Conservation (phyloP, 345 rosid genomes). For the Salix koriyanagi region DNA sequence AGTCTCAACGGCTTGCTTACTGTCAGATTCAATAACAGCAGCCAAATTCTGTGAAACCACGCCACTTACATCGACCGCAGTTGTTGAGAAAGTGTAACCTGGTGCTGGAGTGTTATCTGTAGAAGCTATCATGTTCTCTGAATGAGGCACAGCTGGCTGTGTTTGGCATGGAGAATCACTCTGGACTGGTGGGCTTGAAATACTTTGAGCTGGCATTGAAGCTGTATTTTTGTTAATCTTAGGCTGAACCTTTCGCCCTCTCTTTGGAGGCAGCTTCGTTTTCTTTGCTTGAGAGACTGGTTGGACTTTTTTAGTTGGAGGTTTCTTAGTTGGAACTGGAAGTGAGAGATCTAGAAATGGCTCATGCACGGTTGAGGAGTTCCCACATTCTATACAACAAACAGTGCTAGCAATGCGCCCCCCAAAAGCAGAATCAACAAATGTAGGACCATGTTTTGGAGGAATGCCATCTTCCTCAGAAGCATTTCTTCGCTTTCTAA, state of each 20-base stretch:
- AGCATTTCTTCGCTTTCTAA: constrained; percentile 40
- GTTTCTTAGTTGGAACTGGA: constrained; percentile 79
- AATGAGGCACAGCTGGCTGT: constrained; percentile 15
- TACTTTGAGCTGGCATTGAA: constrained; percentile 24
- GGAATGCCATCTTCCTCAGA: constrained; percentile 31
- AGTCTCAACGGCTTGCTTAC: constrained; percentile 32
- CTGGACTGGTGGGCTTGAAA: constrained; percentile 25
- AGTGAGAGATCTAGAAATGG: constrained; percentile 93
- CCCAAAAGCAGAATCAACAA: constrained; percentile 77
- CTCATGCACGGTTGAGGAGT: constrained; percentile 82
- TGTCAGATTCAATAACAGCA: constrained; percentile 24
- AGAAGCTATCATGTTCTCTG: constrained; percentile 23
- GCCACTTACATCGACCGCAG: constrained; percentile 22
- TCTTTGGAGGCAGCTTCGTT: constrained; percentile 64
- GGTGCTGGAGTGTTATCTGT: constrained; percentile 25
- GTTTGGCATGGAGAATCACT: constrained; percentile 20
- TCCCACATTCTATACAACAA: constrained; percentile 77
- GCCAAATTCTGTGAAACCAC: constrained; percentile 26
- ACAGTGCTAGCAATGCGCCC: constrained; percentile 87
- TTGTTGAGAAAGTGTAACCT: constrained; percentile 20
- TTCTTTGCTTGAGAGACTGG: constrained; percentile 58
- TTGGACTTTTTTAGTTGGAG: constrained; percentile 53
- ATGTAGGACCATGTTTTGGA: constrained; percentile 41
- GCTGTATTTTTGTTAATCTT: constrained; percentile 47
- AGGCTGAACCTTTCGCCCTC: constrained; percentile 39